A percentile compares a stretch with the other conserved stretches of the same genome.
Evolutionary conservation across 2,329 filamentous ascomycete species (phyloP).

Genomic region (Colletotrichum spaethianum): DNA sequence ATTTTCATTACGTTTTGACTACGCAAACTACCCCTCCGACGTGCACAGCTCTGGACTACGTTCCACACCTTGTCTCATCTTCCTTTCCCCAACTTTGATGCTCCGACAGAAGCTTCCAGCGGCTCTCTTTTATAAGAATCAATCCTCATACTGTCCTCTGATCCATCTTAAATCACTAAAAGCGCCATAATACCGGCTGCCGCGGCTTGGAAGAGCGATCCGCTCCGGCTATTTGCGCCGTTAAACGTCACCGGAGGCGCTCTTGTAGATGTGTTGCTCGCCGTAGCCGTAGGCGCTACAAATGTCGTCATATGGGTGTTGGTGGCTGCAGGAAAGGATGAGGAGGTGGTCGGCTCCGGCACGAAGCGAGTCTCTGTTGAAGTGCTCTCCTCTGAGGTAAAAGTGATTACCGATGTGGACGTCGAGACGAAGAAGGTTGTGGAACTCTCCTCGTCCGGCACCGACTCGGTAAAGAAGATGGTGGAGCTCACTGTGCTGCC

Average conservation of each 20-base stretch:
- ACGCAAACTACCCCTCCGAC: background rate
- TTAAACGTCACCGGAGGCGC: slow-evolving; percentile 23
- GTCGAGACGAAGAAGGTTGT: slow-evolving; percentile 6
- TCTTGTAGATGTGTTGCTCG: background rate
- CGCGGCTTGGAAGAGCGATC: slow-evolving; percentile 8
- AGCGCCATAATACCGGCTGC: slow-evolving; percentile 9
- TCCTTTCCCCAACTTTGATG: background rate
- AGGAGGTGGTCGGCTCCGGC: background rate
- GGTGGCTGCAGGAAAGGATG: background rate
- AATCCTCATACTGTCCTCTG: background rate
- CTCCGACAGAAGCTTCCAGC: background rate
- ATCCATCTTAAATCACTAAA: slow-evolving; percentile 8
- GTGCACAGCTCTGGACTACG: background rate
- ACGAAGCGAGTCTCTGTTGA: background rate
- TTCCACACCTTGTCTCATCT: background rate
- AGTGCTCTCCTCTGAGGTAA: slow-evolving; percentile 8
- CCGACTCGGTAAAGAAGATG: background rate
- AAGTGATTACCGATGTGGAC: background rate
- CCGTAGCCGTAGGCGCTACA: background rate
- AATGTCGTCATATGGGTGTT: background rate
- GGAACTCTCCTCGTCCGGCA: slow-evolving; percentile 9
- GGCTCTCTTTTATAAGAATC: too few species aligned
- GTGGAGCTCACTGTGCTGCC: slow-evolving; percentile 16
- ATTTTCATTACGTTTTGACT: slow-evolving; percentile 12
- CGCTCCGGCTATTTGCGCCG: slow-evolving; percentile 3